These are phyloP conservation scores for Candida sanyaensis DNA, from an alignment of 1,139 yeast genomes.

Conservation along the genomic window DNA sequence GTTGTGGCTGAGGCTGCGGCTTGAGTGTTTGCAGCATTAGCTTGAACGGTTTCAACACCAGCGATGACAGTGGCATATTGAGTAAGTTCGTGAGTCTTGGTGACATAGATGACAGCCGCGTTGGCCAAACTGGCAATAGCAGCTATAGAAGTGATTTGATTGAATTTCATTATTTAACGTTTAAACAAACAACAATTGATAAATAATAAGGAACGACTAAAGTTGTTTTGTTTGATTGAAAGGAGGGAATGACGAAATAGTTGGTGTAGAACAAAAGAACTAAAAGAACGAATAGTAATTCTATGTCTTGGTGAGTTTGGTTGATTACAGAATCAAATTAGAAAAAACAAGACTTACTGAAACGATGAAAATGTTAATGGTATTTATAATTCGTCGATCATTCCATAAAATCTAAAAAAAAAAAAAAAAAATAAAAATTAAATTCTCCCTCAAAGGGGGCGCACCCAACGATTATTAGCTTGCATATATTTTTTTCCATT, in stretches of 20 bases:
- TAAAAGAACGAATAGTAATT: background rate
- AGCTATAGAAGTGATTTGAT: slow-evolving; percentile 10
- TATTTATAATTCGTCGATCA: slow-evolving; percentile 1
- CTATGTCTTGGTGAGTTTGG: background rate
- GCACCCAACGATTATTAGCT: background rate
- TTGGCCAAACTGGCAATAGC: slow-evolving; percentile 15
- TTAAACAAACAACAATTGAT: background rate
- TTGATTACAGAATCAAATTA: background rate
- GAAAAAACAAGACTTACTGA: background rate
- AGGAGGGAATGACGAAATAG: slow-evolving; percentile 3
- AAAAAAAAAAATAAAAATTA: background rate
- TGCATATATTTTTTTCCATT: no score
- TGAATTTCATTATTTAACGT: slow-evolving; percentile 8
- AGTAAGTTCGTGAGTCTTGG: slow-evolving; percentile 26
- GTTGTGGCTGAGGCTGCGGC: slow-evolving; percentile 7
- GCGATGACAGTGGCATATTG: slow-evolving; percentile 15
- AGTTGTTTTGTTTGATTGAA: background rate
- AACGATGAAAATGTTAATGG: background rate
- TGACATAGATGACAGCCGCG: slow-evolving; percentile 26
- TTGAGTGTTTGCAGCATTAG: background rate
- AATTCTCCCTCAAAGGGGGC: background rate
- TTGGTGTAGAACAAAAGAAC: slow-evolving; percentile 1
- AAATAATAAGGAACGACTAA: slow-evolving; percentile 6
- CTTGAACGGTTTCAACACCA: slow-evolving; percentile 2
- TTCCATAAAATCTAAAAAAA: background rate